Base-by-base conservation (phyloP, 495 filamentous ascomycete genomes). In the Delitschia confertaspora region DNA sequence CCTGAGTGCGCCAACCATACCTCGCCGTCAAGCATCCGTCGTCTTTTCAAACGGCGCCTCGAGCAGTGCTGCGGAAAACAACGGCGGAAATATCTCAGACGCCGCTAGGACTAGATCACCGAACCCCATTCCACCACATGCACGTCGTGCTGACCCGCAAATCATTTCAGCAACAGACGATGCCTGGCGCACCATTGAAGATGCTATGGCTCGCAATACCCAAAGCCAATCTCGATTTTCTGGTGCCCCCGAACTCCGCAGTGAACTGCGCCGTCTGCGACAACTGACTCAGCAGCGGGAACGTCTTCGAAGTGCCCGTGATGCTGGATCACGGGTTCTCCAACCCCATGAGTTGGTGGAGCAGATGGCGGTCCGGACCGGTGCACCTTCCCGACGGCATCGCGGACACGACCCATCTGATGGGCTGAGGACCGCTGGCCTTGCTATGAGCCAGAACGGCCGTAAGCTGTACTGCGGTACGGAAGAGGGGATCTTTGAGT, bases 181-280 rank as follows among this genome's bases (percentile, higher is more conserved):
- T 35, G 60, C 69, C 14, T 71, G 66, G 66, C 65, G 61, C 25
- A 66, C 66, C 0, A 71, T 71, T 30, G 58, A 67, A 51, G 62
- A 60, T 19, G 60, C 64, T 18, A 65, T 68, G 50, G 55, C 56
- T n/a, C 53, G 60, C 16, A 60, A 54, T 34, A 52, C 51, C 13
- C 45, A 59, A 11, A 50, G 51, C 25, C 57, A 62, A 42, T 41
- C 43, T 40, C 41, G 42, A 17, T 33, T 42, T 16, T 38, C 57
- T n/a, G 25, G 36, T 9, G 36, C 41, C 11, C 41, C 46, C 17
- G 50, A 54, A 27, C 45, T 47, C 9, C 39, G 42, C 11, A 45
- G 30, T 5, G 48, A 56, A 17, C 34, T 53, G 10, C 56, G 53
- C 20, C 52, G 52, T 23, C 33, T 53, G n/a, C 53, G 53, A 21